Conservation (phyloP, 257 asterid species). For the Solanum pennellii region DNA sequence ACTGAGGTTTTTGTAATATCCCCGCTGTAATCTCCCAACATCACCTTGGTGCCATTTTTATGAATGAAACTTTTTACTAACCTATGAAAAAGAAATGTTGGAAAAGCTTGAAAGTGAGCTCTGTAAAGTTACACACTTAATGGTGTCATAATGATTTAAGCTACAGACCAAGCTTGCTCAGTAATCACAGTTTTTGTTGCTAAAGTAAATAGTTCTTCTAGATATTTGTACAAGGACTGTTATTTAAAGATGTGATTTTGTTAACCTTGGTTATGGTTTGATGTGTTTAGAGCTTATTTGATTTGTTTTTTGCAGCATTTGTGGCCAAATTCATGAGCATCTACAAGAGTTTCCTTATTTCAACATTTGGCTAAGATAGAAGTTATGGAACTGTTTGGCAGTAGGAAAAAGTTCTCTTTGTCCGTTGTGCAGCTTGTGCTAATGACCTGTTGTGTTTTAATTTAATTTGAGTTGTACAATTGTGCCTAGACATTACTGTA, state of each 20-base stretch:
- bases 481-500: not conserved
- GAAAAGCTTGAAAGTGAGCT: not conserved
- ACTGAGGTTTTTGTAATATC: not conserved
- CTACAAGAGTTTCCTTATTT: constrained; percentile 84
- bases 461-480: not conserved
- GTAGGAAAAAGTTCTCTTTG: not conserved
- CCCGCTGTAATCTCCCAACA: not conserved
- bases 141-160: not conserved
- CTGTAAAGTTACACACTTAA: not conserved
- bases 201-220: not conserved
- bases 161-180: not conserved
- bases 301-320: constrained; percentile 56
- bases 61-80: not conserved
- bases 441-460: not conserved
- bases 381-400: not conserved
- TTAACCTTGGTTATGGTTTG: not conserved
- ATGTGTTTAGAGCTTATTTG: not conserved
- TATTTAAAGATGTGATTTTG: not conserved
- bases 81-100: not conserved
- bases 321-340: constrained; percentile 99
- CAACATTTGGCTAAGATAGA: constrained; percentile 67
- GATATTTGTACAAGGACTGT: not conserved
- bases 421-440: not conserved
- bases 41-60: not conserved
- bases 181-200: not conserved